Evolutionary conservation across 176 grass and related monocot genomes (phyloP).

Genomic region (Aegilops speltoides): DNA sequence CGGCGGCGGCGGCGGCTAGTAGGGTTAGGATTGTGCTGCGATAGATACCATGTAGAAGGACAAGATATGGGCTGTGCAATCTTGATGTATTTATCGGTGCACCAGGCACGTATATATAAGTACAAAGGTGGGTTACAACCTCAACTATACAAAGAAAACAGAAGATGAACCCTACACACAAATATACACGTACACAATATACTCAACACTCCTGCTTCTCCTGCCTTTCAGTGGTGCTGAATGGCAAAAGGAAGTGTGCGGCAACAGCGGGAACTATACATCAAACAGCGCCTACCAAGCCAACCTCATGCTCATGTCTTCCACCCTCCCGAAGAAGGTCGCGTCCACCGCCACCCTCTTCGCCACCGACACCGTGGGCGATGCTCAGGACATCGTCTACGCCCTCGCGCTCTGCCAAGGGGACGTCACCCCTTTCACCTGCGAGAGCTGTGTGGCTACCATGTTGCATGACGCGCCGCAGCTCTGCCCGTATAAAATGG

Average conservation of each 20-base stretch:
- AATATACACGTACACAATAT: too few relatives aligned
- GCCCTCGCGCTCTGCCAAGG: conserved; percentile 55
- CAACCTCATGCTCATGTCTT: conserved; percentile 39
- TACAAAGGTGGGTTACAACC: too few relatives aligned
- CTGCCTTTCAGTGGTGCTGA: not conserved
- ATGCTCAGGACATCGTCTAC: not conserved
- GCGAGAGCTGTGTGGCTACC: conserved; percentile 12
- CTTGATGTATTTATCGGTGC: too few relatives aligned
- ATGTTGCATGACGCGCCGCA: conserved; percentile 10
- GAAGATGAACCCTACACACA: too few relatives aligned
- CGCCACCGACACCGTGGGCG: not conserved
- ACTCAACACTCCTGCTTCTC: too few relatives aligned
- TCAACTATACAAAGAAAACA: too few relatives aligned
- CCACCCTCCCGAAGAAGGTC: conserved; percentile 19
- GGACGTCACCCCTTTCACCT: not conserved
- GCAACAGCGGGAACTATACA: conserved; percentile 34
- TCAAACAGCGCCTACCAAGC: conserved; percentile 37
- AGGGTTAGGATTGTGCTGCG: too few relatives aligned
- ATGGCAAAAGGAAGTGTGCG: conserved; percentile 8
- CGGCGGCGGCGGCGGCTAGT: too few relatives aligned
- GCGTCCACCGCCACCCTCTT: conserved; percentile 14
- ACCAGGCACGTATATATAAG: too few relatives aligned
- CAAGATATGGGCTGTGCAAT: too few relatives aligned
- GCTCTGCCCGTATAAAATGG: conserved; percentile 1
- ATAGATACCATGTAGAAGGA: too few relatives aligned